phyloP scores from a whole-genome alignment of 2,329 filamentous ascomycete species.

The Lecanoromycetidae sp. region DNA sequence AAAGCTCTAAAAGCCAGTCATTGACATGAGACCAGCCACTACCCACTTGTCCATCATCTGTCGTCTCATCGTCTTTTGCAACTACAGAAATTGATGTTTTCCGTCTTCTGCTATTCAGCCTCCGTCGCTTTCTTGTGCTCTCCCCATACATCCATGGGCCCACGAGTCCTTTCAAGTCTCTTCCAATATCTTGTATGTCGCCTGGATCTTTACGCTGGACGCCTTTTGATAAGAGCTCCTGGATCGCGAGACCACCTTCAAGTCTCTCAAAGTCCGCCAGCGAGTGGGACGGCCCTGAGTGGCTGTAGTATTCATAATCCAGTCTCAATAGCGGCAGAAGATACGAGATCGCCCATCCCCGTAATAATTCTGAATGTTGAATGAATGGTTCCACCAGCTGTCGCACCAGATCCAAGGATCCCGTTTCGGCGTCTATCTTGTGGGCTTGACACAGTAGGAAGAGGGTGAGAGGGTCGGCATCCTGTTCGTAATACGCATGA shows the following conservation, averaged over 20 bases:
- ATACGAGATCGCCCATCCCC: constrained; percentile 48
- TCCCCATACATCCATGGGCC: constrained; percentile 53
- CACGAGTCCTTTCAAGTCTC: constrained; percentile 47
- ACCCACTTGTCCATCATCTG: constrained; percentile 20
- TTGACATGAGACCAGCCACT: constrained; percentile 47
- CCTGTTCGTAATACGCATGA: constrained; percentile 25
- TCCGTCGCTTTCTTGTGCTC: constrained; percentile 38
- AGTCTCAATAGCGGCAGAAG: constrained; percentile 47
- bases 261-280: constrained; percentile 42
- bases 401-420: constrained; percentile 44
- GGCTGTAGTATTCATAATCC: constrained; percentile 51
- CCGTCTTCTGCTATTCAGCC: constrained; percentile 26
- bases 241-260: constrained; percentile 40
- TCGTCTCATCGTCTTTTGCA: constrained; percentile 21
- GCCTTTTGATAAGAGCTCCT: constrained; percentile 44
- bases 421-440: constrained; percentile 46
- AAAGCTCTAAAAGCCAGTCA: constrained; percentile 45
- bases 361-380: constrained; percentile 38
- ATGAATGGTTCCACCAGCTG: constrained; percentile 48
- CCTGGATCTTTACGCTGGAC: neutral
- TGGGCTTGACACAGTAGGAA: constrained; percentile 51
- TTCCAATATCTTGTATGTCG: constrained; percentile 25
- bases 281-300: constrained; percentile 32
- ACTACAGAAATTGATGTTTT: constrained; percentile 22
- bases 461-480: constrained; percentile 37